Conservation (phyloP, 2,329 filamentous ascomycete species). For the Amauroascus verrucosus region DNA sequence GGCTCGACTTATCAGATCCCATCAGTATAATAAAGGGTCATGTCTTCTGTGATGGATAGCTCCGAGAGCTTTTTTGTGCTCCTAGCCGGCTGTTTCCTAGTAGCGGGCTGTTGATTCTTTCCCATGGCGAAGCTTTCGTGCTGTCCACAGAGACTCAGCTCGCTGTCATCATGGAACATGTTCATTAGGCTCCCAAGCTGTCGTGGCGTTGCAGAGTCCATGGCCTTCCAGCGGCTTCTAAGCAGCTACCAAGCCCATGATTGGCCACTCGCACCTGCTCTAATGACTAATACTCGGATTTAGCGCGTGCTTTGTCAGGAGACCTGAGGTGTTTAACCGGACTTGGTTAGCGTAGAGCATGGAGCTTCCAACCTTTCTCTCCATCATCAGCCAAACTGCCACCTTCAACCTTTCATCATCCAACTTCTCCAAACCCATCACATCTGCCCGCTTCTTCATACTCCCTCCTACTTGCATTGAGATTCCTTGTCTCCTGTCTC, state of each 20-base stretch:
- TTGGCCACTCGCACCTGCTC: slow-evolving; percentile 7
- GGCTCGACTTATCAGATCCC: too few relatives aligned
- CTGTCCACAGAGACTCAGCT: too few relatives aligned
- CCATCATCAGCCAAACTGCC: slow-evolving; percentile 11
- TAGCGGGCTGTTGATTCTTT: too few relatives aligned
- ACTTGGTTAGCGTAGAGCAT: background rate
- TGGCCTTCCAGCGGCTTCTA: slow-evolving; percentile 16
- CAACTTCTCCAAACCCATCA: background rate
- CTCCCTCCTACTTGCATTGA: background rate
- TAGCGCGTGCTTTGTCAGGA: background rate
- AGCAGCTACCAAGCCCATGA: slow-evolving; percentile 4
- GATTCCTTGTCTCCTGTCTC: background rate
- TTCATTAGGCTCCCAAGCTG: slow-evolving; percentile 5
- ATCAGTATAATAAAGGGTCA: background rate
- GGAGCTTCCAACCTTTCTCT: background rate
- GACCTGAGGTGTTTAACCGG: background rate
- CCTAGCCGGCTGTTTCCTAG: too few relatives aligned
- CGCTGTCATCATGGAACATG: too few relatives aligned
- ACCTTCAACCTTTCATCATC: slow-evolving; percentile 8
- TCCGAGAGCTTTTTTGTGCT: too few relatives aligned
- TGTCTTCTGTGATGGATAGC: too few relatives aligned
- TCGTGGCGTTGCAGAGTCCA: slow-evolving; percentile 11
- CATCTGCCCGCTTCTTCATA: background rate
- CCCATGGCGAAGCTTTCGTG: too few relatives aligned
- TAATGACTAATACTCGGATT: slow-evolving; percentile 4